These are phyloP conservation scores for Phyllosticta citribraziliensis DNA, from an alignment of 2,329 filamentous ascomycete species.

Conservation along the genomic window DNA sequence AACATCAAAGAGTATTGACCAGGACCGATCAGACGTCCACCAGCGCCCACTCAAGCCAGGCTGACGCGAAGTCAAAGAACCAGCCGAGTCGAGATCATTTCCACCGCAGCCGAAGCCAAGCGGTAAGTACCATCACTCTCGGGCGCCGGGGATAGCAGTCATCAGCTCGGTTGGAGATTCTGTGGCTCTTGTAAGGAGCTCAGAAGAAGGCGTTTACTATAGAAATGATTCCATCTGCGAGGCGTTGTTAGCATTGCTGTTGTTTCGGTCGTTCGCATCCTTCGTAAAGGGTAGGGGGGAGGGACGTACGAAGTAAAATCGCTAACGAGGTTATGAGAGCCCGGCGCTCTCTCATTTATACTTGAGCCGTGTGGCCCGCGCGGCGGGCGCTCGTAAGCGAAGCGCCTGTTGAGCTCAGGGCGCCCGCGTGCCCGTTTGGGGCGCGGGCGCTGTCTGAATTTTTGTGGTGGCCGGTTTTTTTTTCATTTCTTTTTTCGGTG, in stretches of 20 bases:
- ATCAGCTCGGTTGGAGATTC: slow-evolving; percentile 86
- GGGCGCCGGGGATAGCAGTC: slow-evolving; percentile 72
- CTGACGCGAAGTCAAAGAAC: slow-evolving; percentile 65
- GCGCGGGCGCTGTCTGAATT: no score
- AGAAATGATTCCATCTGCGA: slow-evolving; percentile 76
- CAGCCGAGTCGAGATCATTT: slow-evolving; percentile 83
- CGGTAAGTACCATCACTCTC: slow-evolving; percentile 67
- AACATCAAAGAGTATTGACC: slow-evolving; percentile 13
- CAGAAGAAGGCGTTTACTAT: slow-evolving; percentile 92
- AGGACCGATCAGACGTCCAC: slow-evolving; percentile 73
- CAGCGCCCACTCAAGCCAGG: slow-evolving; percentile 62
- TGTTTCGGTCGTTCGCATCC: no score
- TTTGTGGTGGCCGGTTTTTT: no score
- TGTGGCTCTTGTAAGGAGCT: slow-evolving; percentile 88
- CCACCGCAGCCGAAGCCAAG: slow-evolving; percentile 72
- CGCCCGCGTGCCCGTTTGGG: no score
- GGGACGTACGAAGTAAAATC: not conserved
- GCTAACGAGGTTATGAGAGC: no score
- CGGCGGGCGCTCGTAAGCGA: no score
- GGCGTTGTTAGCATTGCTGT: not conserved
- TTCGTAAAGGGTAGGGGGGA: not conserved
- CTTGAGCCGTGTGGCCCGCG: no score
- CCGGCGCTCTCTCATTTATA: not conserved
- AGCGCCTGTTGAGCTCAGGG: no score
- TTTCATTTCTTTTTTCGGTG: no score